Evolutionary conservation across 2,329 filamentous ascomycete genomes (phyloP).

Genomic region (Cryphonectria nitschkei): DNA sequence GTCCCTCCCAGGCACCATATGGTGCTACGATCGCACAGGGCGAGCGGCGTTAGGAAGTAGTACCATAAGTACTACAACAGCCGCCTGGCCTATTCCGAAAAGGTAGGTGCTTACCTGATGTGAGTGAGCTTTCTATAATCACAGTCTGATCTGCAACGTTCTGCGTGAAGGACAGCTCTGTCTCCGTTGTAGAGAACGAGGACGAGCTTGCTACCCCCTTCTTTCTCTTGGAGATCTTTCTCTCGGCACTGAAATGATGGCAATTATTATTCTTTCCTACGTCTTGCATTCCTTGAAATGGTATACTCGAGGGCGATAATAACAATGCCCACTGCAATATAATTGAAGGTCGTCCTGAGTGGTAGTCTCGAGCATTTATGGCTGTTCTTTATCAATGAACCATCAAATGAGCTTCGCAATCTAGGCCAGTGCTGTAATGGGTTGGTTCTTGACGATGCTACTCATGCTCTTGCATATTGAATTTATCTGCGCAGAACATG

Average conservation of each 20-base stretch:
- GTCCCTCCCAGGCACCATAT: background rate
- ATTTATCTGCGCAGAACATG: background rate
- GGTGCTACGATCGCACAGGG: background rate
- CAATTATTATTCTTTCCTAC: no score
- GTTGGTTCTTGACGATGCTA: background rate
- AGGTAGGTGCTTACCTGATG: conserved; percentile 3
- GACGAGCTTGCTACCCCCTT: background rate
- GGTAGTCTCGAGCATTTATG: no score
- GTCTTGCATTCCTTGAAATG: no score
- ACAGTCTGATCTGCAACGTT: background rate
- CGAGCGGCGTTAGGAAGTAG: background rate
- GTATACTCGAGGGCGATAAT: no score
- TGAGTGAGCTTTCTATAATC: background rate
- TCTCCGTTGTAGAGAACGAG: background rate
- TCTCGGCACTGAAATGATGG: no score
- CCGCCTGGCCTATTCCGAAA: background rate
- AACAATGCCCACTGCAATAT: no score
- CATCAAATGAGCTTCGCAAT: background rate
- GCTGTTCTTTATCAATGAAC: no score
- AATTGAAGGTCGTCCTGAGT: no score
- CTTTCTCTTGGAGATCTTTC: no score
- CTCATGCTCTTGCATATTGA: background rate
- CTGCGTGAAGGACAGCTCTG: background rate
- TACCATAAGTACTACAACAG: background rate
- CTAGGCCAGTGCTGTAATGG: background rate